Conservation (phyloP, 441 rosid genomes). For the Mallotus repandus region DNA sequence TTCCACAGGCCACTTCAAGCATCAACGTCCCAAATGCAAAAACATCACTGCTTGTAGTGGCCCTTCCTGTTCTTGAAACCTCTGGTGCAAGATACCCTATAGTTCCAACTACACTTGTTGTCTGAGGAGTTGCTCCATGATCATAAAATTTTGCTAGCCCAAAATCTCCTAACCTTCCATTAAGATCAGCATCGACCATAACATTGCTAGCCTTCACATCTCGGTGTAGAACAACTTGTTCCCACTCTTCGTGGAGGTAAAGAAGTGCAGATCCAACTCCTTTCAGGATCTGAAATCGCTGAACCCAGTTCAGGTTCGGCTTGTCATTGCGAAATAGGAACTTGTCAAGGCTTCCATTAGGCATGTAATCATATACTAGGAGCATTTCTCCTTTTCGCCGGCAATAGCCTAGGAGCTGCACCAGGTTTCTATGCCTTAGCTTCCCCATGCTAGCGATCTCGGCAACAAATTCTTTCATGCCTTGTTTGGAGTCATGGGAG, state of each 20-base stretch:
- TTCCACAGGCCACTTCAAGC: constrained; percentile 1
- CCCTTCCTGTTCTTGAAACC: no score
- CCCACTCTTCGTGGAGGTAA: not conserved
- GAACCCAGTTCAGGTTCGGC: not conserved
- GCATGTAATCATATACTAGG: no score
- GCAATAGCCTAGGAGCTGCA: no score
- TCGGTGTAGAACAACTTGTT: not conserved
- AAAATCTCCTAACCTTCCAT: not conserved
- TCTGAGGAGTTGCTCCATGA: not conserved
- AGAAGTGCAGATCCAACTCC: not conserved
- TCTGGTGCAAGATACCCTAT: not conserved
- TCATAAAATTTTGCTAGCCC: not conserved
- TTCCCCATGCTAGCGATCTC: no score
- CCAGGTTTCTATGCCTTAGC: no score
- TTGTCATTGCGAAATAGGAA: not conserved
- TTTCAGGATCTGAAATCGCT: not conserved
- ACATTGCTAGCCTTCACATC: not conserved
- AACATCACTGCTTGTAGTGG: not conserved
- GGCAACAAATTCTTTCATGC: no score
- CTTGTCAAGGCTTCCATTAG: no score
- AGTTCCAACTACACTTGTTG: not conserved
- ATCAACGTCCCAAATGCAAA: not conserved
- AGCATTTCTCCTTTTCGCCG: no score
- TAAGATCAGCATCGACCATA: not conserved
- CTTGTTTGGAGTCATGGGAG: no score